Evolutionary conservation across 192 early-diverging fungal genomes (phyloP).

Genomic region (Diversispora epigaea): DNA sequence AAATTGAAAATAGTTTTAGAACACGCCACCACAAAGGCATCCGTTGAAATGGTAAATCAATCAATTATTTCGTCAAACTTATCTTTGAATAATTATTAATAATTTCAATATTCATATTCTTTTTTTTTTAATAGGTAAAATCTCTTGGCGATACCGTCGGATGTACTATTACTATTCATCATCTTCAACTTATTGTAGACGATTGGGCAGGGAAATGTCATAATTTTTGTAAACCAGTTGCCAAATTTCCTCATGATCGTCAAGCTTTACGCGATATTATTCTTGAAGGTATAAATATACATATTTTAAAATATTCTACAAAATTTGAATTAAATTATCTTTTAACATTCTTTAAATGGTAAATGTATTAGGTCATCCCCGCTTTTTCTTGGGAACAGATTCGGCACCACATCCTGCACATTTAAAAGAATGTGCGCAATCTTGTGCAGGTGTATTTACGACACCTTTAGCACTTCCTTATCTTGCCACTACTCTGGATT

Average conservation of each 20-base stretch:
- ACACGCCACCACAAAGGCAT: slow-evolving; percentile 93
- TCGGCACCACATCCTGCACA: slow-evolving; percentile 91
- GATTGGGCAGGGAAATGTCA: slow-evolving; percentile 98
- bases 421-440: slow-evolving; percentile 78
- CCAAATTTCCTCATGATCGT: slow-evolving; percentile 91
- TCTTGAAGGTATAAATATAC: slow-evolving; percentile 53
- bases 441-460: slow-evolving; percentile 92
- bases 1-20: slow-evolving; percentile 93
- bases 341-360: slow-evolving; percentile 12
- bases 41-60: slow-evolving; percentile 76
- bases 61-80: background rate
- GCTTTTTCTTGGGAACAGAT: slow-evolving; percentile 97
- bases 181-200: slow-evolving; percentile 86
- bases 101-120: background rate
- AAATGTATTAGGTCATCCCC: slow-evolving; percentile 66
- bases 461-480: slow-evolving; percentile 82
- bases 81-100: background rate
- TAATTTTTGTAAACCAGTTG: slow-evolving; percentile 98
- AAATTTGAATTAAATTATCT: background rate
- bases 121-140: slow-evolving; percentile 59
- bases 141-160: slow-evolving; percentile 87
- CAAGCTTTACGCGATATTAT: slow-evolving; percentile 82
- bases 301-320: background rate
- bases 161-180: slow-evolving; percentile 95
- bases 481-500: slow-evolving; percentile 86